Evolutionary conservation across 805 yeast genomes (phyloP), one percentile per base, ranked within the genome.

Genomic region (Lipomyces chichibuensis): DNA sequence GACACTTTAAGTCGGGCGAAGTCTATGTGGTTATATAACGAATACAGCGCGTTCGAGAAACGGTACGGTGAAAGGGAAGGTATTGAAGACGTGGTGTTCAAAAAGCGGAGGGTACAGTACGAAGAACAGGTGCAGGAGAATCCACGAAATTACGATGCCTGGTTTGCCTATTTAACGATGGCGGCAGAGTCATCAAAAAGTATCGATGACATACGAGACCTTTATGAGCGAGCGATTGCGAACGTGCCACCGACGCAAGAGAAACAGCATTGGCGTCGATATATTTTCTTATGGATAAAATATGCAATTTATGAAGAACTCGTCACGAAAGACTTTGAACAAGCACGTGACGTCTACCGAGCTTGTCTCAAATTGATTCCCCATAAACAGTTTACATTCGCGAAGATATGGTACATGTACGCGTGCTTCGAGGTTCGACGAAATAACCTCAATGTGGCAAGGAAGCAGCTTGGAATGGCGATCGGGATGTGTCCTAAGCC

Each of bases 351-450:
- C 1, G 73, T 85, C 0, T 94, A 87, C 82, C 77, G 82, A 33
- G 76, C 78, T 54, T 77, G 89, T 17, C 58, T 88, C 0, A 76
- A 80, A 33, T 63, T 80, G 1, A 80, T 89, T 13, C 91, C 94
- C 0, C 89, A 88, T 71, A 79, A 80, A 62, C 63, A 70, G 8
- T 87, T 92, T 73, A 85, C 91, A 0, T 90, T 90, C 73, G 86
- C 87, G 1, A 88, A 89, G 69, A 73, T 90, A 2, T 93, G 98
- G 98, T 82, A 85, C 5, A 77, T 82, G 70, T 88, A 77, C 76
- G 87, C 91, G 1, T 84, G 90, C 65, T 92, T 89, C 78, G 93
- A 90, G 75, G 76, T 93, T 1, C 82, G 98, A 43, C 85, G 86
- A 35, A 80, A 80, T 5, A 76, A 72, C 17, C 65, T 91, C 2